Evolutionary conservation across 805 yeast genomes (phyloP).

Genomic region (Kazachstania kunashirensis): DNA sequence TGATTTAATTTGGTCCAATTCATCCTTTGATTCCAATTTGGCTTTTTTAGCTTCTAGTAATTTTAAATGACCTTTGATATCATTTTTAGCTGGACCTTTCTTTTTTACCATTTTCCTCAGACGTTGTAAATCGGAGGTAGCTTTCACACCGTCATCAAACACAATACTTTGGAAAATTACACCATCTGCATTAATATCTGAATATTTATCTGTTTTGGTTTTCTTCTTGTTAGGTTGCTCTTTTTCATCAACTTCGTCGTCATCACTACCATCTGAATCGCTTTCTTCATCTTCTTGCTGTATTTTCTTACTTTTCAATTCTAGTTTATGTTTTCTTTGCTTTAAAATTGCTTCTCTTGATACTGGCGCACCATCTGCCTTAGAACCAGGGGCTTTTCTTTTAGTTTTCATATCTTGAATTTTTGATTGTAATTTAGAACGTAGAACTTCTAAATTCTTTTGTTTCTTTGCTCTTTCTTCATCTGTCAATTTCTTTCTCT

Average conservation of each 20-base stretch:
- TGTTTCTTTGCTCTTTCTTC: conserved; percentile 31
- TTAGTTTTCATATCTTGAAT: conserved; percentile 61
- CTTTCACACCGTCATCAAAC: conserved; percentile 71
- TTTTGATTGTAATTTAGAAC: conserved; percentile 69
- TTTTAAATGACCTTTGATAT: conserved; percentile 70
- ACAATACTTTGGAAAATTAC: conserved; percentile 74
- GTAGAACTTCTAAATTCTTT: conserved; percentile 53
- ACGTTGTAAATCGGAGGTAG: conserved; percentile 60
- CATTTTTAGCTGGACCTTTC: conserved; percentile 82
- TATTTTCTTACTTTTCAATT: conserved; percentile 28
- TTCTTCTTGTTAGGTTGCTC: conserved; percentile 14
- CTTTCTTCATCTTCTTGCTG: conserved; percentile 31
- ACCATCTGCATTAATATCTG: conserved; percentile 24
- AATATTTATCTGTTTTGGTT: conserved; percentile 28
- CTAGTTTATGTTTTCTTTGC: conserved; percentile 44
- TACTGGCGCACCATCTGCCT: conserved; percentile 68
- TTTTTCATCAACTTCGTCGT: conserved; percentile 9
- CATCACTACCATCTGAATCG: conserved; percentile 20
- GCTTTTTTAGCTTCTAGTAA: conserved; percentile 66
- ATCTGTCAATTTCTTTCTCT: conserved; percentile 13
- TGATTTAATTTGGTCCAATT: conserved; percentile 44
- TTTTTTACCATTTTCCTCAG: conserved; percentile 42
- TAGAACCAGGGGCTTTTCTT: conserved; percentile 88
- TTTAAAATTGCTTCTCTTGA: conserved; percentile 73
- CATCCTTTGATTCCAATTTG: conserved; percentile 51